A percentile compares a stretch with the other conserved stretches of the same genome.
Conservation (phyloP, 73 alveolate genomes). For the Stentor coeruleus region DNA sequence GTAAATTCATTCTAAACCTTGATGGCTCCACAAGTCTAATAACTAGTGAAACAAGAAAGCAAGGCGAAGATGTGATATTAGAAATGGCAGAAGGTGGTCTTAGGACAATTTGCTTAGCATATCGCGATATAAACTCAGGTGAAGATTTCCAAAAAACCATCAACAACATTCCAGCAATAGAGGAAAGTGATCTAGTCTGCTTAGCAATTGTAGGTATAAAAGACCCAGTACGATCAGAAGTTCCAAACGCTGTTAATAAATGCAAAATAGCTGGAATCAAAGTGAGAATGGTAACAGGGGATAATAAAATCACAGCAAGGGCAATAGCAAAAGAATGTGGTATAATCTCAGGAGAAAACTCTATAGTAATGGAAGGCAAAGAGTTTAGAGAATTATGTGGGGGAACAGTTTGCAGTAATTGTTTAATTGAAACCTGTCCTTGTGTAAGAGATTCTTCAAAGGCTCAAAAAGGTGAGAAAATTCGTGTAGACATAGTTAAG, state of each 20-base stretch:
- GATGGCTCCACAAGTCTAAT: slow-evolving; percentile 27
- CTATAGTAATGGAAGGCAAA: slow-evolving; percentile 59
- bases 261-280: slow-evolving; percentile 88
- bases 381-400: slow-evolving; percentile 57
- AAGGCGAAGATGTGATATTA: slow-evolving; percentile 38
- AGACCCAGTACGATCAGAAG: slow-evolving; percentile 78
- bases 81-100: slow-evolving; percentile 62
- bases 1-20: slow-evolving; percentile 24
- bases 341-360: slow-evolving; percentile 48
- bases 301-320: slow-evolving; percentile 74
- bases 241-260: slow-evolving; percentile 67
- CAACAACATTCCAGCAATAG: slow-evolving; percentile 14
- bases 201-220: slow-evolving; percentile 70
- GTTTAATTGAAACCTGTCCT: slow-evolving; percentile 27
- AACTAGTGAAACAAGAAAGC: slow-evolving; percentile 32
- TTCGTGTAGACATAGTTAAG: no score
- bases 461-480: no score
- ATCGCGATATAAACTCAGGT: slow-evolving; percentile 46
- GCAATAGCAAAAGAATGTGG: slow-evolving; percentile 85
- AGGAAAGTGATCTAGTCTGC: slow-evolving; percentile 41
- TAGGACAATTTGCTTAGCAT: slow-evolving; percentile 67
- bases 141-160: not conserved
- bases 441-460: not conserved
- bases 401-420: slow-evolving; percentile 63
- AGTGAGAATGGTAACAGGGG: slow-evolving; percentile 93